Evolutionary conservation across 1,284 basidiomycete species (phyloP).

Genomic region (Lentinula novae-zelandiae): DNA sequence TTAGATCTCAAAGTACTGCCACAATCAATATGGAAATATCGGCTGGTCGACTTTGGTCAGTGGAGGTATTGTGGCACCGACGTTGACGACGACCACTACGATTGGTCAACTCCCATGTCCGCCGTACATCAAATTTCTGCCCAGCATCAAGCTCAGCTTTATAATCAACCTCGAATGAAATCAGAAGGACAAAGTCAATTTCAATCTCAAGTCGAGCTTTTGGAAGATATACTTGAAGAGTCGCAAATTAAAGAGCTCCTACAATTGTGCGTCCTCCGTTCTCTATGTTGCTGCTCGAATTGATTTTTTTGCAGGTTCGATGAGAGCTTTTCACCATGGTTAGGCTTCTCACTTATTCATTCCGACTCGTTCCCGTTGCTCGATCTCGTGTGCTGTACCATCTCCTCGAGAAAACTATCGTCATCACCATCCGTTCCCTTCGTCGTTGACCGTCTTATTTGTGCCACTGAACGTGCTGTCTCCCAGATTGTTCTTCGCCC

Average conservation of each 20-base stretch:
- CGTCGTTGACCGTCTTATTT: slow-evolving; percentile 7
- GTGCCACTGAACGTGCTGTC: slow-evolving; percentile 9
- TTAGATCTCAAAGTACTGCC: slow-evolving; percentile 6
- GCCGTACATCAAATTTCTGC: slow-evolving; percentile 5
- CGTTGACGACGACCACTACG: neutral
- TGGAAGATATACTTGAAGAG: slow-evolving; percentile 8
- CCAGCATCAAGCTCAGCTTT: neutral
- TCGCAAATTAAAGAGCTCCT: slow-evolving; percentile 8
- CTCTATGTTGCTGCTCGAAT: neutral
- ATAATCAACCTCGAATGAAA: neutral
- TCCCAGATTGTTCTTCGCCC: slow-evolving; percentile 12
- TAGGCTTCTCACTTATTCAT: slow-evolving; percentile 8
- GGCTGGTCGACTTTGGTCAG: neutral
- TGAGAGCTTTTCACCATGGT: slow-evolving; percentile 13
- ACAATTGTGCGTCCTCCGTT: slow-evolving; percentile 2
- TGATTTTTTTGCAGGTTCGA: slow-evolving; percentile 2
- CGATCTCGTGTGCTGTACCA: slow-evolving; percentile 14
- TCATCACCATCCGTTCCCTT: neutral
- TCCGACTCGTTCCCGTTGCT: slow-evolving; percentile 4
- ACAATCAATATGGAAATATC: slow-evolving; percentile 7
- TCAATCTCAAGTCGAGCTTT: neutral
- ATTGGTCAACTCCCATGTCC: slow-evolving; percentile 7
- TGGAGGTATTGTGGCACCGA: slow-evolving; percentile 4
- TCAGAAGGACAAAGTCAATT: neutral
- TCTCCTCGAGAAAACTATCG: slow-evolving; percentile 11